Percentiles rank a stretch among this genome's conserved stretches.
Evolutionary conservation across 139 green algal species (phyloP).

Genomic region (Volvox africanus): DNA sequence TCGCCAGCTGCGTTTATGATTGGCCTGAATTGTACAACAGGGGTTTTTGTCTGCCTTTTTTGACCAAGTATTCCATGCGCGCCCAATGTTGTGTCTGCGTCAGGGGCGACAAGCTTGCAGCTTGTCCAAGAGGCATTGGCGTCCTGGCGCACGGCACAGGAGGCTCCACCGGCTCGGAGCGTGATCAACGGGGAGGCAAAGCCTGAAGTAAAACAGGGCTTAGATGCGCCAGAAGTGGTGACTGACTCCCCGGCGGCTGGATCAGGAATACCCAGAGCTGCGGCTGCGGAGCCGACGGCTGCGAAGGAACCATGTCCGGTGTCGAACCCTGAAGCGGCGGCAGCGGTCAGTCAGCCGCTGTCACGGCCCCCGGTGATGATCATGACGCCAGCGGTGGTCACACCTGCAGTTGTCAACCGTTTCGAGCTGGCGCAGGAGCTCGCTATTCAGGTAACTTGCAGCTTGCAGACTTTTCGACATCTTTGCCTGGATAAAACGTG

Average conservation of each 20-base stretch:
- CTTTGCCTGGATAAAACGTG: neutral
- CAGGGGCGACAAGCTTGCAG: conserved; percentile 5
- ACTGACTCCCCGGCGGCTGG: neutral
- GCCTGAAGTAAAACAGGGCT: neutral
- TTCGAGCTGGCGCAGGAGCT: conserved; percentile 53
- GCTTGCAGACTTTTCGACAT: too few relatives aligned
- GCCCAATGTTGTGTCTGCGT: neutral
- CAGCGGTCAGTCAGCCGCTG: neutral
- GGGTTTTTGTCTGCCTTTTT: too few relatives aligned
- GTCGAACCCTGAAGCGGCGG: neutral
- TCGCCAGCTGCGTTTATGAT: too few relatives aligned
- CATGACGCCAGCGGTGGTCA: conserved; percentile 26
- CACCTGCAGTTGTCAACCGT: conserved; percentile 38
- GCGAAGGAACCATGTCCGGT: neutral
- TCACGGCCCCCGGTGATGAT: conserved; percentile 16
- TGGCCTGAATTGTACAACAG: too few relatives aligned
- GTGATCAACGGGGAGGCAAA: too few relatives aligned
- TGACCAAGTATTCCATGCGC: neutral
- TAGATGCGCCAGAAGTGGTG: neutral
- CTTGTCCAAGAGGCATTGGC: neutral
- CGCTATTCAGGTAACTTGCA: conserved; percentile 31
- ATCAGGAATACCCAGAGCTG: neutral
- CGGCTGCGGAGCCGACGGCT: neutral
- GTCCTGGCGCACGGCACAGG: neutral
- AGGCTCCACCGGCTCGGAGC: neutral